phyloP scores from a whole-genome alignment of 345 rosid species.

The Capsella bursapastoris region DNA sequence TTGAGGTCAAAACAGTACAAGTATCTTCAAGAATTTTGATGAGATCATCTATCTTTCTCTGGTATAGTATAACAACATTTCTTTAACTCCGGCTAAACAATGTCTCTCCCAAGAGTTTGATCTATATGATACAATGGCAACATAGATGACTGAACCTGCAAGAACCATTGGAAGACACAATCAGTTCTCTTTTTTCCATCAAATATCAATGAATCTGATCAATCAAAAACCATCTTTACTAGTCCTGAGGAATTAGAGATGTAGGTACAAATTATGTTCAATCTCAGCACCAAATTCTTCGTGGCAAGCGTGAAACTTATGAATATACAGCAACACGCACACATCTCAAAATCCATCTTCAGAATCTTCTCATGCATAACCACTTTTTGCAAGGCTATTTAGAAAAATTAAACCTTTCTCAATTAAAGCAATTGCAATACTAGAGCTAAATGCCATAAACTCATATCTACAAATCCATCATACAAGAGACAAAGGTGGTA shows the following conservation, averaged over 20 bases:
- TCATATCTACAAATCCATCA: neutral
- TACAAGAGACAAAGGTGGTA: neutral
- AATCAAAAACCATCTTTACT: neutral
- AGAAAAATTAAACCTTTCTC: neutral
- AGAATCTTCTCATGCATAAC: neutral
- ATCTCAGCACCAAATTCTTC: too few species aligned
- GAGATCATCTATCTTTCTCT: slow-evolving; percentile 31
- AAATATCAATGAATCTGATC: neutral
- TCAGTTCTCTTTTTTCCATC: neutral
- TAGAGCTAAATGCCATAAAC: neutral
- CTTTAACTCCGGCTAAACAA: slow-evolving; percentile 28
- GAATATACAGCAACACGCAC: too few species aligned
- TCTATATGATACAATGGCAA: slow-evolving; percentile 38
- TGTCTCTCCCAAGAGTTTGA: slow-evolving; percentile 30
- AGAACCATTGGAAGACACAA: neutral
- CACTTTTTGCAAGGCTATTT: neutral
- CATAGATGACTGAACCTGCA: slow-evolving; percentile 34
- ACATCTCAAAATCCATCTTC: too few species aligned
- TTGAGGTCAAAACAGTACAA: slow-evolving; percentile 36
- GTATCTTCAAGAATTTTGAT: slow-evolving; percentile 35
- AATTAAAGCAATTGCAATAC: neutral
- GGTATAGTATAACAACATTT: slow-evolving; percentile 33
- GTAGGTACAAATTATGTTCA: too few species aligned
- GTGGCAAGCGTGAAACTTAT: too few species aligned
- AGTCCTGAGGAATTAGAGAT: neutral